Conservation (phyloP, 2,329 filamentous ascomycete genomes). For the Ophioceras dolichostomum region DNA sequence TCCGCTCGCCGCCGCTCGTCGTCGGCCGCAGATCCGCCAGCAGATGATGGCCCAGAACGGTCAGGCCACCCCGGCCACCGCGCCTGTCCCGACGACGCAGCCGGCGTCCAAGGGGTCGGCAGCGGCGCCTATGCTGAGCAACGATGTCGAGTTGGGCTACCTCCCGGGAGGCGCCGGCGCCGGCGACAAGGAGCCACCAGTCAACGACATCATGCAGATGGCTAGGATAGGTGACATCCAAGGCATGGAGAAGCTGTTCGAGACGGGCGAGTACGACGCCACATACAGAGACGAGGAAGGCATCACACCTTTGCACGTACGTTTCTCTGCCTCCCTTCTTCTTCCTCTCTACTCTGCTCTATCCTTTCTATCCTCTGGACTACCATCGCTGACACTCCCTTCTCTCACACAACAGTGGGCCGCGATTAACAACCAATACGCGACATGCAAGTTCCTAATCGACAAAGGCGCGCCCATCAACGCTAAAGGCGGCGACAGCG, state of each 20-base stretch:
- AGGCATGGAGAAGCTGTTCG: conserved; percentile 82
- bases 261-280: conserved; percentile 68
- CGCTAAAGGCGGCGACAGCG: conserved; percentile 86
- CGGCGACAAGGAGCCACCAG: too few relatives aligned
- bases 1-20: too few relatives aligned
- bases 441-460: conserved; percentile 91
- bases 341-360: background rate
- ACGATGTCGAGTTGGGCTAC: conserved; percentile 40
- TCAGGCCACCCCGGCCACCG: conserved; percentile 20
- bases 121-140: conserved; percentile 42
- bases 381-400: background rate
- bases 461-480: conserved; percentile 81
- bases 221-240: conserved; percentile 77
- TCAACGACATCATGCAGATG: conserved; percentile 93
- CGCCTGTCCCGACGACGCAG: conserved; percentile 34
- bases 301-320: conserved; percentile 89
- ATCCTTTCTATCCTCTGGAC: too few relatives aligned
- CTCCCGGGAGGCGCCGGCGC: conserved; percentile 27
- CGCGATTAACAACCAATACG: conserved; percentile 96
- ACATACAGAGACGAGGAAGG: conserved; percentile 81
- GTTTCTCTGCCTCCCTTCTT: conserved; percentile 15
- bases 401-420: conserved; percentile 58
- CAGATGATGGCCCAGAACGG: conserved; percentile 34
- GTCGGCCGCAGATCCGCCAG: too few relatives aligned
- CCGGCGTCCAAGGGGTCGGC: conserved; percentile 40